Evolutionary conservation across 2,329 filamentous ascomycete species (phyloP), one percentile per base, ranked within the genome.

Genomic region (Colletotrichum sp.): DNA sequence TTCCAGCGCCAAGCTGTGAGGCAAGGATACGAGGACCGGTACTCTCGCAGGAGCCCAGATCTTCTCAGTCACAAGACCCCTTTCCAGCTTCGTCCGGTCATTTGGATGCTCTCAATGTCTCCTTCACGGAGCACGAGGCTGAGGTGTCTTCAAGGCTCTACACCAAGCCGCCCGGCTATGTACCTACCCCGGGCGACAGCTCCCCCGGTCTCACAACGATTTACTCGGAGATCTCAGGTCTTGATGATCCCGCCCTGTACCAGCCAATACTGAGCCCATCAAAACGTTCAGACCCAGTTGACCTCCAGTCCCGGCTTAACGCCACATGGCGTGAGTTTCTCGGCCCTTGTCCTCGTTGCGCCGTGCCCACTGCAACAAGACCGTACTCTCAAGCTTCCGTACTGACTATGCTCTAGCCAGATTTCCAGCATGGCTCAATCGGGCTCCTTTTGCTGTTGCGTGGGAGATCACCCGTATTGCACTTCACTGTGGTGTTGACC

Each of bases 401-500:
- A 32, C 63, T 76, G 39, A 76, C 63, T 1, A 13, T 32, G n/a
- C 6, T 2, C 16, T 18, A 75, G 75, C 77, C 6, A 59, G 67
- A 13, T 75, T 77, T 4, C 77, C 77, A 2, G 4, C 32, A 4
- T 76, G 64, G 64, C 81, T 90, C 6, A 83, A 85, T 5, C 68
- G 83, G 1, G 89, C 88, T 0, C 89, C 90, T 0, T 82, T 91
- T 4, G 85, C 86, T 3, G 83, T 91, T 7, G 79, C 86, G 6
- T 92, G 90, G 90, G 90, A 92, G 72, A 80, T 90, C 0, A 86
- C 87, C 1, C 86, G 90, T 13, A 85, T 88, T 21, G 87, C 88
- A 0, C 78, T 87, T 0, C 84, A 89, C 55, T 91, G 89, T 73
- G 80, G 80, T 0, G 84, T 90, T 3, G 81, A 87, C 32, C 78